These are phyloP conservation scores for Dictyostelium purpureum DNA, from an alignment of 78 protist genomes.

Conservation along the genomic window DNA sequence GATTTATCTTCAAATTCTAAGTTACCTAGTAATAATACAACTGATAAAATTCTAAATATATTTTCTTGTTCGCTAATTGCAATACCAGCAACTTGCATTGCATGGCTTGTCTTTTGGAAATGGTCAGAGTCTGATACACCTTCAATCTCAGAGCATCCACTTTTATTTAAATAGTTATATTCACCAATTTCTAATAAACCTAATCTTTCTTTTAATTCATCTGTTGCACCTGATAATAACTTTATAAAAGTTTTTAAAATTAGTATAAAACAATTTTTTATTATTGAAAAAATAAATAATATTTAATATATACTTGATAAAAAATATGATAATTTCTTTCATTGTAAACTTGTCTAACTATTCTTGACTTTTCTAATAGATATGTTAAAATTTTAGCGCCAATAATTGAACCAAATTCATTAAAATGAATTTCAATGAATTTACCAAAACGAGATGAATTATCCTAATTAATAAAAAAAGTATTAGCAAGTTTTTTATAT, in stretches of 20 bases:
- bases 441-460: slow-evolving; percentile 91
- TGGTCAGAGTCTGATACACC: slow-evolving; percentile 70
- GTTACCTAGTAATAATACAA: slow-evolving; percentile 85
- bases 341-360: slow-evolving; percentile 83
- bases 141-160: slow-evolving; percentile 61
- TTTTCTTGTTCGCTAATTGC: slow-evolving; percentile 35
- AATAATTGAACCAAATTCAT: slow-evolving; percentile 71
- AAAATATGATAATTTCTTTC: slow-evolving; percentile 94
- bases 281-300: not conserved
- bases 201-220: slow-evolving; percentile 44
- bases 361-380: slow-evolving; percentile 91
- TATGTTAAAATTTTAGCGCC: slow-evolving; percentile 89
- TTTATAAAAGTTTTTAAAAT: not conserved
- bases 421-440: slow-evolving; percentile 88
- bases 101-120: slow-evolving; percentile 70
- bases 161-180: slow-evolving; percentile 70
- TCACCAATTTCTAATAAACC: slow-evolving; percentile 21
- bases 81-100: slow-evolving; percentile 79
- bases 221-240: slow-evolving; percentile 58
- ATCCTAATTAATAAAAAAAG: slow-evolving; percentile 11
- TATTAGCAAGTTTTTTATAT: not conserved
- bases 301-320: slow-evolving; percentile 62
- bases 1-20: slow-evolving; percentile 51
- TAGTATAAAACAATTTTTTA: not conserved
- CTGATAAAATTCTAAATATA: slow-evolving; percentile 69